Evolutionary conservation across 208 protist species (phyloP).

Genomic region (Crithidia brevicula): DNA sequence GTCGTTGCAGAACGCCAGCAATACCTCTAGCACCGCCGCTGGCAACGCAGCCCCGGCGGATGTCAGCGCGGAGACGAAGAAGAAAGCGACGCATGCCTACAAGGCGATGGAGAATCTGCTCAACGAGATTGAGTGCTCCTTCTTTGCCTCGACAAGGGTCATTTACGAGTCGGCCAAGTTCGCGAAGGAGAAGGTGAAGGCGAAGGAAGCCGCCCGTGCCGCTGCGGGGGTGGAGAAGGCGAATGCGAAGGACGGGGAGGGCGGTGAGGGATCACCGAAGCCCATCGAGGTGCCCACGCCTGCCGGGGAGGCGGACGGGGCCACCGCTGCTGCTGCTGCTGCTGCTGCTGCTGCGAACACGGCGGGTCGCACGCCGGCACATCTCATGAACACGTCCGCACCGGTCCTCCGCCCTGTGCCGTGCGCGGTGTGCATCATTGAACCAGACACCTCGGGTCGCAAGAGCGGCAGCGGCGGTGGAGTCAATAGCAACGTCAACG

Average conservation of each 20-base stretch:
- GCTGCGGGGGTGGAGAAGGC: neutral
- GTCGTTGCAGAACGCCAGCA: constrained; percentile 7
- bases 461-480: constrained; percentile 11
- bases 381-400: neutral
- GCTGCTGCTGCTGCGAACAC: neutral
- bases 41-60: neutral
- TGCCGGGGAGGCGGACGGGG: constrained; percentile 6
- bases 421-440: constrained; percentile 80
- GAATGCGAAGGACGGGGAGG: neutral
- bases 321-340: neutral
- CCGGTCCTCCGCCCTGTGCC: constrained; percentile 74
- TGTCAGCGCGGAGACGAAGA: constrained; percentile 6
- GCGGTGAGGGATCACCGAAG: constrained; percentile 3
- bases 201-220: constrained; percentile 23
- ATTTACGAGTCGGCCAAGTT: constrained; percentile 37
- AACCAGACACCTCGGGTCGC: constrained; percentile 50
- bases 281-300: neutral
- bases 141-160: constrained; percentile 37
- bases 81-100: constrained; percentile 32
- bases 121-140: constrained; percentile 55
- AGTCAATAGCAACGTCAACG: neutral
- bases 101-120: constrained; percentile 57
- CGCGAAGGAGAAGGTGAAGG: constrained; percentile 27
- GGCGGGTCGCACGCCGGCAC: neutral
- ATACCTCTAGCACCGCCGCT: neutral